Evolutionary conservation across 371 early-diverging fungal species (phyloP).

Genomic region (Mucor irregularis): DNA sequence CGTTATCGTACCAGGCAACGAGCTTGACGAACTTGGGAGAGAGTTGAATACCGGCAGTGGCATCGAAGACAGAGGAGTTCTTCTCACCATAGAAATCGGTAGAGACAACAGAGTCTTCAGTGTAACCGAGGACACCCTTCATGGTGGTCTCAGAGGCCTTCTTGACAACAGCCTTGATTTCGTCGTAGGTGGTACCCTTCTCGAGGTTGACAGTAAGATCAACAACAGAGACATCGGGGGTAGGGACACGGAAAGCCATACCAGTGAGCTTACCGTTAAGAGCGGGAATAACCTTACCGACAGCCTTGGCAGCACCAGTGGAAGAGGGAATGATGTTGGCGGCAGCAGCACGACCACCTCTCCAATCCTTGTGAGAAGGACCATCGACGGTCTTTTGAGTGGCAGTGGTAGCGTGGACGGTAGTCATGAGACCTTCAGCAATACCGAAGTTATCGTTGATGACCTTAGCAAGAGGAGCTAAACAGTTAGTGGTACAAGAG

Average conservation of each 20-base stretch:
- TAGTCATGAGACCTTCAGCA: constrained; percentile 90
- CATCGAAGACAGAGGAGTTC: constrained; percentile 94
- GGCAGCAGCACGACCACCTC: constrained; percentile 91
- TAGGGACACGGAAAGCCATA: constrained; percentile 98
- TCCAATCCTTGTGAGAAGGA: constrained; percentile 97
- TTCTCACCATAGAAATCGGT: constrained; percentile 92
- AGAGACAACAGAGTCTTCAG: constrained; percentile 96
- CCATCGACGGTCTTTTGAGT: constrained; percentile 99
- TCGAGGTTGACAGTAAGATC: constrained; percentile 94
- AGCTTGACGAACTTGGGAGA: constrained; percentile 95
- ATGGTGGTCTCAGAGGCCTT: constrained; percentile 76
- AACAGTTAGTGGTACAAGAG: constrained; percentile 99
- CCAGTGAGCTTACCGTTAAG: constrained; percentile 98
- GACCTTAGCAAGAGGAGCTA: constrained; percentile 98
- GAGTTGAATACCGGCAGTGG: constrained; percentile 94
- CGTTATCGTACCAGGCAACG: constrained; percentile 93
- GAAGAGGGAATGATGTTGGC: constrained; percentile 99
- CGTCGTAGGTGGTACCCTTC: constrained; percentile 88
- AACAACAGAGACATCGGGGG: constrained; percentile 98
- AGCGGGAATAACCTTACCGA: constrained; percentile 97
- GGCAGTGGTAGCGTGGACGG: constrained; percentile 98
- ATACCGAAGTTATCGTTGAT: constrained; percentile 94
- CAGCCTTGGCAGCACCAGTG: constrained; percentile 99
- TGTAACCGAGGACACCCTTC: constrained; percentile 91
- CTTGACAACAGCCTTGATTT: constrained; percentile 88